Evolutionary conservation across 1,284 basidiomycete species (phyloP), one percentile per base, ranked within the genome.

Genomic region (Fomitopsis betulina): DNA sequence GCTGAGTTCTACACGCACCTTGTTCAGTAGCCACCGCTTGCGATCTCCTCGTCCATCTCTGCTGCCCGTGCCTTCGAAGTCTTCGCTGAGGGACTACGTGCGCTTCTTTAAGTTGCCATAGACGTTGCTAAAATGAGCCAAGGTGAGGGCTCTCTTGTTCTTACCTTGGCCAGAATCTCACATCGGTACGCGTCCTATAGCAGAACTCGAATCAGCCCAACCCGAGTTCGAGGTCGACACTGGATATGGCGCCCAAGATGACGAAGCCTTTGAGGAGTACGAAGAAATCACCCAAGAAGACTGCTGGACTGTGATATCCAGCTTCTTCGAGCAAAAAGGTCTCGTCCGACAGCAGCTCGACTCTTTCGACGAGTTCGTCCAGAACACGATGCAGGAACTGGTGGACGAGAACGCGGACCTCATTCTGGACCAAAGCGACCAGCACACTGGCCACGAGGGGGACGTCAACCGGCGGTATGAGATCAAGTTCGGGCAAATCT

Each of bases 371-470:
- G 97, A 99, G 76, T 99, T 99, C 70, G 93, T 99, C 53, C 94
- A 96, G 73, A 98, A 98, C 70, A 98, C 96, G n/a, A 98, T 99
- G 92, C 96, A 99, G 76, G 96, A 99, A 73, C 82, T 99, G 35
- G 96, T 99, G 37, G 96, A 99, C 70, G 97, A 99, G 76, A 94
- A 93, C 65, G 79, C 88, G 35, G 93, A 93, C 67, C 85, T 99
- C 69, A 96, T 96, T 60, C 80, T 99, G 54, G 96, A 99, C 76
- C 96, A 99, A 75, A 90, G 90, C 59, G 91, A 94, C 70, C 96
- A 99, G 75, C 94, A 97, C 72, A 93, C 94, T 3, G 95, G 94
- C 17, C 86, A 89, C 61, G 84, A 87, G 40, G 78, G 84, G 40
- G 94, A 82, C 76, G 81, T 84, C 73, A 86, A 93, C 73, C 86